Conservation (phyloP, 305 asterid genomes). For the Fraxinus velutina region DNA sequence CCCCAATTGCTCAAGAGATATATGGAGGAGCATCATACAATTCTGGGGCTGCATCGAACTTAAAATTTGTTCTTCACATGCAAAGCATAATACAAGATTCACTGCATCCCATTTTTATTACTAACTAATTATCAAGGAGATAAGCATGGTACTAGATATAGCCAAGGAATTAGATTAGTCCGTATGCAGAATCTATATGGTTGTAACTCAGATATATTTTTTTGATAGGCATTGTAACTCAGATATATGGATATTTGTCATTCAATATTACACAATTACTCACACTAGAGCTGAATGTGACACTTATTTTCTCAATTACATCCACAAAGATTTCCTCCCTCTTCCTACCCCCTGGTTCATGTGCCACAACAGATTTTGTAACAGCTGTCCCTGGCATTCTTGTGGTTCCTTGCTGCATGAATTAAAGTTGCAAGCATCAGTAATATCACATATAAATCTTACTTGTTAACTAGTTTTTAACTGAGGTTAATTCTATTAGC, state of each 20-base stretch:
- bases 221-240: too few species aligned
- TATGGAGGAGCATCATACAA: background rate
- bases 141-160: background rate
- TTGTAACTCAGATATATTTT: background rate
- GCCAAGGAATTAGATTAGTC: background rate
- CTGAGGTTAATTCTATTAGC: background rate
- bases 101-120: background rate
- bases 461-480: background rate
- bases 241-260: background rate
- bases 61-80: slow-evolving; percentile 4
- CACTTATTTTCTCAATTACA: slow-evolving; percentile 94
- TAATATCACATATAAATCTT: background rate
- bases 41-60: background rate
- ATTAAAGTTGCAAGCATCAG: slow-evolving; percentile 29
- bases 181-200: slow-evolving; percentile 5
- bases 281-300: slow-evolving; percentile 97
- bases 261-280: slow-evolving; percentile 37
- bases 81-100: slow-evolving; percentile 14
- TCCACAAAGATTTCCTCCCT: slow-evolving; percentile 99
- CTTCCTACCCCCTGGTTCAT: slow-evolving; percentile 94
- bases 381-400: slow-evolving; percentile 99
- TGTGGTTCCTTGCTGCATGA: slow-evolving; percentile 88
- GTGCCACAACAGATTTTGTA: slow-evolving; percentile 94
- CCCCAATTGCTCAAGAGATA: background rate
- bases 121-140: slow-evolving; percentile 7